Evolutionary conservation across 2,329 filamentous ascomycete genomes (phyloP), one percentile per base, ranked within the genome.

Genomic region (Pseudopyrenochaeta lycopersici): DNA sequence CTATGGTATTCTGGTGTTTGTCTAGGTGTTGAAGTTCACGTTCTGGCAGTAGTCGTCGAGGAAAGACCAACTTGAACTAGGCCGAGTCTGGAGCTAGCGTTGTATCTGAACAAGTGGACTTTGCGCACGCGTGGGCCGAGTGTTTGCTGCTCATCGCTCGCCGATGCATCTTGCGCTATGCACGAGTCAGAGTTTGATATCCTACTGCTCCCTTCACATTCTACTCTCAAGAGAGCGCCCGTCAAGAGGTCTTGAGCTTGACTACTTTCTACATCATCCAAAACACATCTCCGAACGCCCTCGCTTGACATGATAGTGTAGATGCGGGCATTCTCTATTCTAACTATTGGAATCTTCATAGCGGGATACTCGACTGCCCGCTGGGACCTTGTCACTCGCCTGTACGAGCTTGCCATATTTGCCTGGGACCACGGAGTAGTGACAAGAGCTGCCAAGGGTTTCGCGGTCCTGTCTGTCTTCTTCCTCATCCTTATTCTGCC

Each of bases 391-490:
- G 92, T 97, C 66, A 97, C 94, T 68, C 89, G 93, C 71, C 85
- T 98, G 70, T 97, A 97, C 89, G 94, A 99, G 80, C 87, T 99
- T 71, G 90, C 92, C 66, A 90, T 97, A 64, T 99, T 98, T 77
- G 95, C 96, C 66, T 97, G 93, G 92, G 91, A 98, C 78, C 91
- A 98, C 91, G 92, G 94, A 75, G 95, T 99, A 71, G 90, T 98
- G 75, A 87, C 90, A 68, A 90, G 95, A 72, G 90, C 90, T 60
- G 87, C 91, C 46, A 94, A 95, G 78, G 95, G 90, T 49, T 95
- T 97, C 72, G 84, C 87, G 51, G 82, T 92, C 56, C 83, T 99
- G 52, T 95, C 92, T 17, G 72, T 95, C 42, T 85, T 96, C 71
- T 99, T 97, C 80, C 85, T 95, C 73, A 73, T 92, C 58, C 82